Conservation (phyloP, 2,329 filamentous ascomycete genomes). For the Nothophaeocryptopus gaeumannii region DNA sequence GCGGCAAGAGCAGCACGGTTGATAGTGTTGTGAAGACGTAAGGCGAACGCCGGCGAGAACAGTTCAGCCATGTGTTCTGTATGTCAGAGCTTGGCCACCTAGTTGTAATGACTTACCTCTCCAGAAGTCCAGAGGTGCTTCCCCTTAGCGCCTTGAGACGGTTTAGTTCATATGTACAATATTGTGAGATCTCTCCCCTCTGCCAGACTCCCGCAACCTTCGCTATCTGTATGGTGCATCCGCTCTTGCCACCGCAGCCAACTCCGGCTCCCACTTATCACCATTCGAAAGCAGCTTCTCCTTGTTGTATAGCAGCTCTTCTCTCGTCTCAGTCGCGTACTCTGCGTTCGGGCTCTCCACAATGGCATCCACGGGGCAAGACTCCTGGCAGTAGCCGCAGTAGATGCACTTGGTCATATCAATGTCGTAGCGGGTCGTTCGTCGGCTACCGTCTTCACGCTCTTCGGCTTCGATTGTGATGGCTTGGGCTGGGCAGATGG, state of each 20-base stretch:
- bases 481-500: conserved; percentile 94
- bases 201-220: neutral
- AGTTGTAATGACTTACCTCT: too few relatives aligned
- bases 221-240: conserved; percentile 68
- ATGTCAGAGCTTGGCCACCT: too few relatives aligned
- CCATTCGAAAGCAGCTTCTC: conserved; percentile 58
- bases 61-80: too few relatives aligned
- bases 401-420: conserved; percentile 99
- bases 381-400: conserved; percentile 98
- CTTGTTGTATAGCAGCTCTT: conserved; percentile 98
- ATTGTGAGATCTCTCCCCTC: neutral
- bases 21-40: too few relatives aligned
- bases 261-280: conserved; percentile 85
- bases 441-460: conserved; percentile 88
- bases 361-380: conserved; percentile 95
- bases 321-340: conserved; percentile 74
- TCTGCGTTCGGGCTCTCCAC: conserved; percentile 72
- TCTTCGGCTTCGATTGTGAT: conserved; percentile 99
- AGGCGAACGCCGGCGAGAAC: too few relatives aligned
- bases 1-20: too few relatives aligned
- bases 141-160: neutral
- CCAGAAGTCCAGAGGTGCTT: too few relatives aligned
- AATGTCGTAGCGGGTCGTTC: conserved; percentile 97
- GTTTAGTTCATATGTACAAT: conserved; percentile 9
- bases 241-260: conserved; percentile 86